Base-by-base conservation (phyloP, 768 basidiomycete species). In the Tulasnella sp. region DNA sequence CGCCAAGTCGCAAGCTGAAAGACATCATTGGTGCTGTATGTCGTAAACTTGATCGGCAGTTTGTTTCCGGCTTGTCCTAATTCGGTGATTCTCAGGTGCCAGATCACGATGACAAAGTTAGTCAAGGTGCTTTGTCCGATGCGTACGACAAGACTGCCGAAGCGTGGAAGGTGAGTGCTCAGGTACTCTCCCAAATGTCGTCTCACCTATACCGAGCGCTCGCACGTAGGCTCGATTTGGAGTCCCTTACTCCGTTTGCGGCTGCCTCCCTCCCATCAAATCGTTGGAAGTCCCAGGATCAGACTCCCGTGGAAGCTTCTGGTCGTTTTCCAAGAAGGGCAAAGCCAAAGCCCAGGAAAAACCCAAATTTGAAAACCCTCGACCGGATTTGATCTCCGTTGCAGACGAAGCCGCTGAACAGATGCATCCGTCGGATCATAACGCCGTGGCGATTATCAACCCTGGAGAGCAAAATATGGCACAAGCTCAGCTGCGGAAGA, bases 231-330 rank as follows among this genome's bases (percentile, higher is more conserved):
- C 86, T 16, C 90, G 90, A 18, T 92, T 90, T 83, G 86, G 87
- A 58, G 85, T 89, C 11, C 85, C 87, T 1, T 93, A 93, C 84
- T 88, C 86, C 75, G 88, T 90, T 81, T 93, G 92, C 80, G 92
- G 92, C 3, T 92, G 92, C 83, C 88, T 90, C 0, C 84, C 90
- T 12, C 34, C 82, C 80, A 31, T 40, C 77, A 82, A 69, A 22
- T 69, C 64, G 34, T 22, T 77, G 40, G 64, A 69, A 69, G 28
- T 69, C 40, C 46, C 75, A 11, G 69, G 42, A 42, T 76, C 81
- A 44, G 58, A 76, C 28, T 37, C 40, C 24, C 69, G 58, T 6
- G 34, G 64, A 37, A 34, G 64, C 14, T 69, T 69, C 12, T 69
- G 28, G 64, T 20, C 14, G 6, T 82, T 82, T 41, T 58, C 73